Evolutionary conservation across 805 yeast species (phyloP), one percentile per base, ranked within the genome.

Genomic region (Scheffersomyces ergatensis): DNA sequence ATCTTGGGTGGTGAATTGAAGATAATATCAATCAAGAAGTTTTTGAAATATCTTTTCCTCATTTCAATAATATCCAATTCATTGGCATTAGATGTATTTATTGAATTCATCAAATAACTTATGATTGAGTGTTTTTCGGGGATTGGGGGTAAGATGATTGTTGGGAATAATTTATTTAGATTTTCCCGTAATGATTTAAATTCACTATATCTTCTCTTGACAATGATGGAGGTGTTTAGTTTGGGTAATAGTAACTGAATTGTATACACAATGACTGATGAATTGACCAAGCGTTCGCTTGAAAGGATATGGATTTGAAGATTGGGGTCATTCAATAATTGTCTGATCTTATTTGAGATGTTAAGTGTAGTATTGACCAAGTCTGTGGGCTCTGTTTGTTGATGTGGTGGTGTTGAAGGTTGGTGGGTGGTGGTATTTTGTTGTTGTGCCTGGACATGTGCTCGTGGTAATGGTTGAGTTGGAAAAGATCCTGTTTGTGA

Each of bases 61-160:
- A 73, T 65, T 44, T 74, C 76, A n/a, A 78, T 72, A 34, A 70
- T 60, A 34, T 53, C 50, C 6, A 58, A 40, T 44, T 69, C 74
- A 35, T 63, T 59, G 37, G 63, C 43, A 40, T 53, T 63, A n/a
- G n/a, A n/a, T n/a, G n/a, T n/a, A 42, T 67, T 66, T 33, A 70
- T 55, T n/a, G 74, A 61, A 38, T 67, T 67, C 38, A 65, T 51
- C 36, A 72, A 49, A 42, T 65, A 70, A 19, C 70, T 61, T 33
- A 76, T 62, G 13, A 78, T 48, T 2, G 82, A 72, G 46, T 70
- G 76, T 44, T 70, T 70, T 42, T 67, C 74, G 0, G 76, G 76
- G 5, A 70, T 67, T 4, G 76, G 74, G 2, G 76, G 75, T 5
- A 70, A 53, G 4, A 70, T 55, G 11, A 58, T 40, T 1, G 72